Conservation (phyloP, 495 filamentous ascomycete species). For the Bacidia gigantensis region DNA sequence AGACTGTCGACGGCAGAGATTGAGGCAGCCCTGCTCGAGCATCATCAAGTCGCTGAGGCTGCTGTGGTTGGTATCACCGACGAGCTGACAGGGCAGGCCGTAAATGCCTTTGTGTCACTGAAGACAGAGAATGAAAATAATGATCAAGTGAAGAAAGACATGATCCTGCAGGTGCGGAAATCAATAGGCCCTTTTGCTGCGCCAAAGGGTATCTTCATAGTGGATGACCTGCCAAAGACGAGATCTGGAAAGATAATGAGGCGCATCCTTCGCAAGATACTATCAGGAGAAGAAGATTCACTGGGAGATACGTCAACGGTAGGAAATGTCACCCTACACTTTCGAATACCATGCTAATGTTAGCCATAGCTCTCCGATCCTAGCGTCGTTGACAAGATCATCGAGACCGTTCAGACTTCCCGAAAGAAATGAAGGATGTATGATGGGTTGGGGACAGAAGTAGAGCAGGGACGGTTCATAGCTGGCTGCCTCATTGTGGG, state of each 20-base stretch:
- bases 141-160: conserved; percentile 80
- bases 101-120: conserved; percentile 90
- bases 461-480: no score
- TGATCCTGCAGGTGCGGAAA: conserved; percentile 88
- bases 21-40: conserved; percentile 89
- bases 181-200: conserved; percentile 95
- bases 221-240: conserved; percentile 92
- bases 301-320: conserved; percentile 87
- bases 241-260: conserved; percentile 98
- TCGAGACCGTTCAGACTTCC: conserved; percentile 55
- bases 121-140: conserved; percentile 71
- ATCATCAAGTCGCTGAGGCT: conserved; percentile 78
- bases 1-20: conserved; percentile 95
- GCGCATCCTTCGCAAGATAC: conserved; percentile 88
- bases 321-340: conserved; percentile 23
- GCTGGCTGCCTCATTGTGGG: no score
- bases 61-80: conserved; percentile 90
- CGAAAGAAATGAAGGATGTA: conserved; percentile 46
- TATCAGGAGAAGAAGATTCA: conserved; percentile 93
- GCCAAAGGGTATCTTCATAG: conserved; percentile 80
- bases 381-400: conserved; percentile 78
- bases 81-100: conserved; percentile 89
- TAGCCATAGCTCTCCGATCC: conserved; percentile 68
- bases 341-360: conserved; percentile 24
- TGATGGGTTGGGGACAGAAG: no score